These are phyloP conservation scores for Vigna mungo DNA, from an alignment of 306 rosid species.

Conservation along the genomic window DNA sequence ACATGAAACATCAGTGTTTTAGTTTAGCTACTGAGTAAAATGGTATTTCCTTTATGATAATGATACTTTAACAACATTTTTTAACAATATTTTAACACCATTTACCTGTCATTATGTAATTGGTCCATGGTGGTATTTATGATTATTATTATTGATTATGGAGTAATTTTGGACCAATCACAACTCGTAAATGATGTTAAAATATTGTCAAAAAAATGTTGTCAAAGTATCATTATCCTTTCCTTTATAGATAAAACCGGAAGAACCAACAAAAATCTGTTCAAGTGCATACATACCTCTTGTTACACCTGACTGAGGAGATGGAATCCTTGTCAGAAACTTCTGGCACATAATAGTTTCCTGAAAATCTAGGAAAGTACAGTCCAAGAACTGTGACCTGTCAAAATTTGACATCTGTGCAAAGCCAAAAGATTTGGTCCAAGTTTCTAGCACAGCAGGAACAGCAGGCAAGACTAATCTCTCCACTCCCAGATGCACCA, in stretches of 20 bases:
- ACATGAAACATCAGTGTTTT: slow-evolving; percentile 20
- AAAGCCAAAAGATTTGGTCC: slow-evolving; percentile 85
- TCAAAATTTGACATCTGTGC: slow-evolving; percentile 61
- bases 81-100: too few species aligned
- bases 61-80: too few species aligned
- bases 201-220: too few species aligned
- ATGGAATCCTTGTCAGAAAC: slow-evolving; percentile 49
- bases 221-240: too few species aligned
- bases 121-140: too few species aligned
- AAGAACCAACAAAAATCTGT: slow-evolving; percentile 22
- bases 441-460: slow-evolving; percentile 68
- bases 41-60: not conserved
- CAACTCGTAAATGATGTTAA: too few species aligned
- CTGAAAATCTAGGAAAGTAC: slow-evolving; percentile 75
- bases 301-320: slow-evolving; percentile 43
- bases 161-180: too few species aligned
- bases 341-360: slow-evolving; percentile 87
- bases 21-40: not conserved
- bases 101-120: too few species aligned
- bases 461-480: slow-evolving; percentile 85
- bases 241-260: not conserved
- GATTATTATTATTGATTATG: too few species aligned
- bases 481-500: slow-evolving; percentile 75
- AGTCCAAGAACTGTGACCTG: slow-evolving; percentile 68
- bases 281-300: slow-evolving; percentile 60